These are phyloP conservation scores for Aspergillus versicolor DNA, from an alignment of 2,329 filamentous ascomycete species.

Conservation along the genomic window DNA sequence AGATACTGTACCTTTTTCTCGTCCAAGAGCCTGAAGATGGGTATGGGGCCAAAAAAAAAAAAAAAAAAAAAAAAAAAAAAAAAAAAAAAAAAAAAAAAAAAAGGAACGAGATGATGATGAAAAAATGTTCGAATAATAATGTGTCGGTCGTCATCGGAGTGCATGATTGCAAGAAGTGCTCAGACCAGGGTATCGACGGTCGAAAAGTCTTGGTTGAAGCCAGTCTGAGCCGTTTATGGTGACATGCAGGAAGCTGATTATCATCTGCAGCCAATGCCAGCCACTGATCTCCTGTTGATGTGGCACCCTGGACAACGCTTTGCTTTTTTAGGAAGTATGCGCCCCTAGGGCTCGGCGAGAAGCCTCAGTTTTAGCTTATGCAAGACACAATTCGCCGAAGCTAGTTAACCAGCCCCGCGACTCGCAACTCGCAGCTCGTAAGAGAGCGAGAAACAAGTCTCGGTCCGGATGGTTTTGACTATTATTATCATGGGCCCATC, in stretches of 20 bases:
- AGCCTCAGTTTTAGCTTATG: conserved; percentile 10
- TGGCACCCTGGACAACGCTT: not conserved
- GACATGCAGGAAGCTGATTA: conserved; percentile 21
- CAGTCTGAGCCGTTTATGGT: conserved; percentile 17
- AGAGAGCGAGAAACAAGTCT: not conserved
- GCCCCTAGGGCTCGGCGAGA: conserved; percentile 1
- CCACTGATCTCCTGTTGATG: conserved; percentile 7
- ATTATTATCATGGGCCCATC: conserved; percentile 3
- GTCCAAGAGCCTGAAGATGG: too few relatives aligned
- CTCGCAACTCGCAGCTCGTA: not conserved
- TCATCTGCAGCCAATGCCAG: conserved; percentile 22
- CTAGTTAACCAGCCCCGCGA: not conserved
- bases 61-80: too few relatives aligned
- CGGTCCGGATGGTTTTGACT: not conserved
- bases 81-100: too few relatives aligned
- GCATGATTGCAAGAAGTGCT: not conserved
- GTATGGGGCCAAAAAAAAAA: too few relatives aligned
- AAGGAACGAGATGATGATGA: too few relatives aligned
- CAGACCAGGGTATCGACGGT: not conserved
- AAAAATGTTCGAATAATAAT: too few relatives aligned
- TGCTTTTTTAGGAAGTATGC: not conserved
- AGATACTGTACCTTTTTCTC: too few relatives aligned
- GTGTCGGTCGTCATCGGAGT: not conserved
- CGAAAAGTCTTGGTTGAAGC: conserved; percentile 13
- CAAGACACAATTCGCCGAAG: conserved; percentile 2